Base-by-base conservation (phyloP, 2,329 filamentous ascomycete genomes). In the Didymella keratinophila region DNA sequence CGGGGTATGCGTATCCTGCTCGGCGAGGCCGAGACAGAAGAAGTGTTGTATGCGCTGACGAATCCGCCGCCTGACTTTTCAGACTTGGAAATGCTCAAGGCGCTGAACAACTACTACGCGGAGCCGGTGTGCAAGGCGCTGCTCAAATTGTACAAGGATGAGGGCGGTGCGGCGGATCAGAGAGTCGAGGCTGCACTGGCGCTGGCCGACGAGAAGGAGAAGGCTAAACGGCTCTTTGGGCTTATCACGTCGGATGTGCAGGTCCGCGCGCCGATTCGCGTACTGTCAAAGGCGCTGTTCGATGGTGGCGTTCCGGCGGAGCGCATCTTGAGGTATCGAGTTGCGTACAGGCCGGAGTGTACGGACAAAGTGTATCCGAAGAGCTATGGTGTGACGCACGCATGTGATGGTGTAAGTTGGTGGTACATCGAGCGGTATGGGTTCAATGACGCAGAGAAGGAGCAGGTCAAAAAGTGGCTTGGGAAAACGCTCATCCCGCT, bases 231-330 rank as follows among this genome's bases (percentile, higher is more conserved):
- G 36, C 42, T 57, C 11, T 57, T 57, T 23, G 54, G 54, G 7
- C 25, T 57, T 27, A 52, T 57, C 18, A 57, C 54, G 1, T 57
- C 54, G 30, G 54, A 57, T n/a, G 54, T 57, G 16, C 54, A 57
- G 21, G 54, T 57, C 9, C 54, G 54, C 28, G 54, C 54, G 3
- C 54, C 54, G 18, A 52, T 57, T 12, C 54, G 54, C 12, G 42
- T 57, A 3, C 43, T 57, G 14, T 52, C 54, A 1, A 57, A 52
- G 14, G 54, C 54, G 8, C 36, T 57, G 8, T 57, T 47, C 27
- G 34, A 52, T 30, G 54, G 54, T 2, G 54, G 54, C 8, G 54
- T 57, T 1, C 28, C 54, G 21, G 14, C 48, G 42, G 42, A 52
- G n/a, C n/a, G 18, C 3, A 48, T 57, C 3, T 20, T 57, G 16